Evolutionary conservation across 2,329 filamentous ascomycete species (phyloP).

Genomic region (Fusarium sp.): DNA sequence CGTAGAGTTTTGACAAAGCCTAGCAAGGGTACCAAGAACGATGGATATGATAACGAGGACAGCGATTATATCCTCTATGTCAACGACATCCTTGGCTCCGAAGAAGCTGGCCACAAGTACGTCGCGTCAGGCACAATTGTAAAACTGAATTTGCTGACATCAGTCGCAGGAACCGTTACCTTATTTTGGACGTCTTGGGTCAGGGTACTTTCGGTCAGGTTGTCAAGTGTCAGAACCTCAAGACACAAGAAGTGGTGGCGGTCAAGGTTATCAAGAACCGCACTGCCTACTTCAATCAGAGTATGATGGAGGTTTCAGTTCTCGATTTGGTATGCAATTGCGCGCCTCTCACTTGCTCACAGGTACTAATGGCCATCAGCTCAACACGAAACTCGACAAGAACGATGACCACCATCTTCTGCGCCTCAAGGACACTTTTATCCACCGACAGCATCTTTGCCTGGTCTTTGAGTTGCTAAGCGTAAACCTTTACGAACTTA

Average conservation of each 20-base stretch:
- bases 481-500: slow-evolving; percentile 97
- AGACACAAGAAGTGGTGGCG: slow-evolving; percentile 97
- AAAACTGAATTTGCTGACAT: slow-evolving; percentile 19
- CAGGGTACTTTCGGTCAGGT: slow-evolving; percentile 99
- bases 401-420: slow-evolving; percentile 98
- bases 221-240: slow-evolving; percentile 98
- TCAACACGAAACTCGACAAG: slow-evolving; percentile 99
- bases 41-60: slow-evolving; percentile 98
- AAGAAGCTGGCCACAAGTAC: slow-evolving; percentile 97
- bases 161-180: slow-evolving; percentile 82
- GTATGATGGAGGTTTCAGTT: slow-evolving; percentile 99
- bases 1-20: slow-evolving; percentile 96
- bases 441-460: slow-evolving; percentile 95
- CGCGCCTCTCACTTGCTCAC: neutral
- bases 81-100: slow-evolving; percentile 96
- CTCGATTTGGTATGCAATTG: slow-evolving; percentile 79
- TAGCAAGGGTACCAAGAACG: slow-evolving; percentile 98
- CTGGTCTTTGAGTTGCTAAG: slow-evolving; percentile 96
- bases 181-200: slow-evolving; percentile 95
- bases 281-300: slow-evolving; percentile 99
- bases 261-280: slow-evolving; percentile 99
- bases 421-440: slow-evolving; percentile 96
- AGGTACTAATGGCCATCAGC: slow-evolving; percentile 60
- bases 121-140: slow-evolving; percentile 42
- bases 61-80: slow-evolving; percentile 99